Conservation (phyloP, 148 eudicot species). For the Rhododendron vialii region DNA sequence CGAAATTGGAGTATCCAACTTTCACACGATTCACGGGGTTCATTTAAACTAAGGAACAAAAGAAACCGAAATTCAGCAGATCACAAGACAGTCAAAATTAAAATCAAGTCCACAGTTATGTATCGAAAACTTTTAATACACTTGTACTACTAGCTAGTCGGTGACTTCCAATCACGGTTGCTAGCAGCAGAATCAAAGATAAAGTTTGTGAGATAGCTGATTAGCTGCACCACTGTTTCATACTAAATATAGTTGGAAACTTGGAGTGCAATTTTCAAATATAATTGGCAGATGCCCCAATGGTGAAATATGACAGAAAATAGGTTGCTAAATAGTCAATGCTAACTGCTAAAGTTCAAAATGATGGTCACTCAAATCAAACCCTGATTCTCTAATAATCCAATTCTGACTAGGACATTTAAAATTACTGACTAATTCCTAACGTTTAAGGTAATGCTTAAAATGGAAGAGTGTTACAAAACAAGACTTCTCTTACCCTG, state of each 20-base stretch:
- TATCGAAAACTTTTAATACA: too few species aligned
- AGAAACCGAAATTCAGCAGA: too few species aligned
- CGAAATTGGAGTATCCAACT: too few species aligned
- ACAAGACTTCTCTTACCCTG: slow-evolving; percentile 48
- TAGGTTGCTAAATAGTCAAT: background rate
- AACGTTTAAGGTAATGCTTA: background rate
- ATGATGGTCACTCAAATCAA: too few species aligned
- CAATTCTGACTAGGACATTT: background rate
- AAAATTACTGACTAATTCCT: background rate
- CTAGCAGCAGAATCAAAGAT: background rate
- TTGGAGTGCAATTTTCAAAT: background rate
- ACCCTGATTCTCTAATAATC: background rate
- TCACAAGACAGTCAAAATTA: too few species aligned
- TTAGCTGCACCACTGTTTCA: background rate
- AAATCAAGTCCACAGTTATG: too few species aligned
- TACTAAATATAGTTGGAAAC: background rate
- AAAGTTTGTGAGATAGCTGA: background rate
- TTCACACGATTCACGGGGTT: too few species aligned
- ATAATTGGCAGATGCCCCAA: background rate
- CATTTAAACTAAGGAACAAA: too few species aligned
- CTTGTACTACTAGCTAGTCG: background rate
- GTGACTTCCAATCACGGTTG: background rate
- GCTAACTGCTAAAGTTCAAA: background rate
- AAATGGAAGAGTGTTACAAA: background rate
- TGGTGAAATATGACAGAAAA: background rate